Evolutionary conservation across 139 green algal genomes (phyloP), one percentile per base, ranked within the genome.

Genomic region (Chlamydomonas incerta): DNA sequence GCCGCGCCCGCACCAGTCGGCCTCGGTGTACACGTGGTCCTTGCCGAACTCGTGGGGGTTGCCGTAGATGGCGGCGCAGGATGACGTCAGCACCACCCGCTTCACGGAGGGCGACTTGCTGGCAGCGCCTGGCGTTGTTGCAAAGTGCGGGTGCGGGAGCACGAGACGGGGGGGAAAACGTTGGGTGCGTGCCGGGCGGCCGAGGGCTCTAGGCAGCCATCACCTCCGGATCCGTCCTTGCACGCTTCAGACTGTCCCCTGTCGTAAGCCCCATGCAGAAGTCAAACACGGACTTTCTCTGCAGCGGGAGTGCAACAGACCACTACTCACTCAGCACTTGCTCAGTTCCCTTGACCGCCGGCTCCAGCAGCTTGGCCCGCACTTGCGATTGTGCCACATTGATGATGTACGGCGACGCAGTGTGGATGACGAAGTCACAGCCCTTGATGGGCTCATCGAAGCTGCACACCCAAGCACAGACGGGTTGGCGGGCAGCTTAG

Each of bases 31-130:
- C 46, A 91, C 87, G 60, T 93, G 90, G n/a, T 79, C 81, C 35
- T 58, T 69, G 29, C 91, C 89, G 21, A 74, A 60, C 81, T 93
- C 88, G 37, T 66, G 13, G 2, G 77, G 75, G 72, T 90, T 74
- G 0, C 83, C 80, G 24, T 81, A 91, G 18, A 95, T 84, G 1
- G 90, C 85, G 5, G 86, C 92, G 17, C 91, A 81, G 11, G 86
- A 92, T 13, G 87, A 90, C 0, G 93, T 95, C 33, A 95, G 65
- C 24, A 96, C 88, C 37, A 96, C 89, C 17, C 84, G 81, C 72
- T 90, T 81, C n/a, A 96, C 90, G 24, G 57, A 82, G 37, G 67
- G 71, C 1, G 83, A 58, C 2, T 63, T 37, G 66, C 90, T 89
- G 15, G 93, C 92, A 0, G 87, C 62, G 29, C 21, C 83, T 88